Evolutionary conservation across 345 rosid genomes (phyloP).

Genomic region (Draba incana): DNA sequence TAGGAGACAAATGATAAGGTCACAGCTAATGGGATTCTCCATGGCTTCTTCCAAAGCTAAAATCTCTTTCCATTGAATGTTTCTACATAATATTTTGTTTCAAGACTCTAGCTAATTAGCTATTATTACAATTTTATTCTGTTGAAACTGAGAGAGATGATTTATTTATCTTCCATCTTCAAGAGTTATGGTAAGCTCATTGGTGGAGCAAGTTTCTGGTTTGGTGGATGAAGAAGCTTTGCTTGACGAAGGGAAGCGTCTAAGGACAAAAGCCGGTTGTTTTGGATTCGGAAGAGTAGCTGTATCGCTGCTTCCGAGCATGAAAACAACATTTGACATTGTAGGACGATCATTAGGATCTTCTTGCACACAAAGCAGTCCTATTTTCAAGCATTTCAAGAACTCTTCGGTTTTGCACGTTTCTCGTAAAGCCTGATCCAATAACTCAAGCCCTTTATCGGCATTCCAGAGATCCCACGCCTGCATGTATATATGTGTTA

Average conservation of each 20-base stretch:
- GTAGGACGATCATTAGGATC: constrained; percentile 58
- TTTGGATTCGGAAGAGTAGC: constrained; percentile 54
- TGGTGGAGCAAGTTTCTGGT: constrained; percentile 53
- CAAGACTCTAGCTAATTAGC: constrained; percentile 3
- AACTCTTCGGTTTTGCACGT: constrained; percentile 38
- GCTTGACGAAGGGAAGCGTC: constrained; percentile 51
- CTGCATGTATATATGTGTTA: constrained; percentile 40
- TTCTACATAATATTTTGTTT: constrained; percentile 12
- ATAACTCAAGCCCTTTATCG: constrained; percentile 44
- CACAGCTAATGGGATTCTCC: constrained; percentile 71
- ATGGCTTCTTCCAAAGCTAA: constrained; percentile 80
- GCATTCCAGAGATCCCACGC: constrained; percentile 60
- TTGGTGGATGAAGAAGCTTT: constrained; percentile 53
- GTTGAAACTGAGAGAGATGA: not conserved
- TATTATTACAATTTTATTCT: constrained; percentile 3
- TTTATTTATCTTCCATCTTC: constrained; percentile 62
- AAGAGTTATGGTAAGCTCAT: constrained; percentile 50
- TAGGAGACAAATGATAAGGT: constrained; percentile 63
- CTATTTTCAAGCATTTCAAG: constrained; percentile 53
- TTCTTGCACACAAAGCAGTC: constrained; percentile 66
- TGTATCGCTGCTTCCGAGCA: constrained; percentile 49
- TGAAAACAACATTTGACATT: constrained; percentile 56
- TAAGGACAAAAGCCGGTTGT: constrained; percentile 52
- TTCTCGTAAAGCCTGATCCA: constrained; percentile 44
- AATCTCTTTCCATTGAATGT: constrained; percentile 49